Conservation (phyloP, 2,329 filamentous ascomycete genomes). For the Trichophyton mentagrophytes region DNA sequence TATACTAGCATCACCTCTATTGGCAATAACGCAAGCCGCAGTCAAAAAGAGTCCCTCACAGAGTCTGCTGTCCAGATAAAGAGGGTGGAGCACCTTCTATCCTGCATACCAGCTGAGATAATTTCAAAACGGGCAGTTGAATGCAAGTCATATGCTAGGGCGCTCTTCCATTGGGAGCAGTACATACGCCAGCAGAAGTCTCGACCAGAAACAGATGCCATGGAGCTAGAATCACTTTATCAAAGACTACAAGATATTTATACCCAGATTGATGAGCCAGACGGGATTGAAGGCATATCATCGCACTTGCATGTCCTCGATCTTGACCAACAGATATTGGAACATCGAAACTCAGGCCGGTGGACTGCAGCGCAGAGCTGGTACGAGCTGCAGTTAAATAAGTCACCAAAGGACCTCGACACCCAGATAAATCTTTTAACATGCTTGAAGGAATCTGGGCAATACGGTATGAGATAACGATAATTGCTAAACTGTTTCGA, state of each 20-base stretch:
- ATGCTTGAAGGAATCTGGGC: conserved; percentile 88
- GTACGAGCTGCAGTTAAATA: conserved; percentile 83
- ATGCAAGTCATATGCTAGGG: conserved; percentile 82
- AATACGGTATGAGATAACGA: conserved; percentile 55
- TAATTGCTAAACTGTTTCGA: neutral
- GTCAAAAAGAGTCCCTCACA: conserved; percentile 19
- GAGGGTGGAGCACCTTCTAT: conserved; percentile 60
- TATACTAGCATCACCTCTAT: conserved; percentile 23
- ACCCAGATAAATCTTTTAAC: conserved; percentile 71
- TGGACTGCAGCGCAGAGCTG: conserved; percentile 95
- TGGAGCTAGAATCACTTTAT: conserved; percentile 51
- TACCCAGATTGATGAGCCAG: conserved; percentile 92
- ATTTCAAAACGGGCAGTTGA: conserved; percentile 77
- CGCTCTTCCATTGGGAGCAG: conserved; percentile 88
- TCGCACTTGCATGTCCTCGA: conserved; percentile 75
- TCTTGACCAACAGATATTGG: conserved; percentile 82
- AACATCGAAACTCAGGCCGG: conserved; percentile 81
- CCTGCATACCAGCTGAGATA: conserved; percentile 56
- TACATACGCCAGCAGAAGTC: conserved; percentile 53
- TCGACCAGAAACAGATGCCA: conserved; percentile 37
- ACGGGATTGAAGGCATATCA: conserved; percentile 89
- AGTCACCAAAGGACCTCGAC: conserved; percentile 63
- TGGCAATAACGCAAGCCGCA: conserved; percentile 19
- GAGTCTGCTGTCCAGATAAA: conserved; percentile 35
- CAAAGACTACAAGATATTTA: conserved; percentile 85